Evolutionary conservation across 2,329 filamentous ascomycete species (phyloP).

Genomic region (Cercospora zeae-maydis): DNA sequence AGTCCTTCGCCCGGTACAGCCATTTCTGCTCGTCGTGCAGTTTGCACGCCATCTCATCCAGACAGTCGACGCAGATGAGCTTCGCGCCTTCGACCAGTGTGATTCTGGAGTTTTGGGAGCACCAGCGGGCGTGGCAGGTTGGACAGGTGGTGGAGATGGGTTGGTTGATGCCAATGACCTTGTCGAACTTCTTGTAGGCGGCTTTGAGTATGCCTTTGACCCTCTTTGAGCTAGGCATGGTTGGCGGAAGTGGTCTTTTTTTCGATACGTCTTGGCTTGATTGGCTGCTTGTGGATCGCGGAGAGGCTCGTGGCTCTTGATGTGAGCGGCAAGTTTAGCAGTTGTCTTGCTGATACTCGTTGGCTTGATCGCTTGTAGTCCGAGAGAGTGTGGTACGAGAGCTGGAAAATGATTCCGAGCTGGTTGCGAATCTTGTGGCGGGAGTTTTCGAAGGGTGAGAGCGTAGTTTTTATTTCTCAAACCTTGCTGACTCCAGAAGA

Average conservation of each 20-base stretch:
- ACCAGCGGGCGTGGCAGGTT: neutral
- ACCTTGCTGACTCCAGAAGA: neutral
- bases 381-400: neutral
- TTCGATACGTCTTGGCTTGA: neutral
- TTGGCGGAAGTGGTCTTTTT: neutral
- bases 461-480: neutral
- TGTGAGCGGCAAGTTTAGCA: neutral
- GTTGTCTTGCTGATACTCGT: neutral
- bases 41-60: neutral
- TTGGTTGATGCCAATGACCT: neutral
- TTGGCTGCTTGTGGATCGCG: neutral
- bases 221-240: neutral
- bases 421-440: neutral
- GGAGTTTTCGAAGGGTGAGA: neutral
- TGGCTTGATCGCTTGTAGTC: neutral
- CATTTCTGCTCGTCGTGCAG: neutral
- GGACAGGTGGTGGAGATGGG: neutral
- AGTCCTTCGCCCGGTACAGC: neutral
- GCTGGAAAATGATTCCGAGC: neutral
- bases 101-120: neutral
- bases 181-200: neutral
- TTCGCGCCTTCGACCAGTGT: neutral
- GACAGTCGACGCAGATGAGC: neutral
- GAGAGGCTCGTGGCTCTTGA: neutral
- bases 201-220: neutral